Evolutionary conservation across 352 stramenopile species (phyloP).

Genomic region (Pythium brachiatum): DNA sequence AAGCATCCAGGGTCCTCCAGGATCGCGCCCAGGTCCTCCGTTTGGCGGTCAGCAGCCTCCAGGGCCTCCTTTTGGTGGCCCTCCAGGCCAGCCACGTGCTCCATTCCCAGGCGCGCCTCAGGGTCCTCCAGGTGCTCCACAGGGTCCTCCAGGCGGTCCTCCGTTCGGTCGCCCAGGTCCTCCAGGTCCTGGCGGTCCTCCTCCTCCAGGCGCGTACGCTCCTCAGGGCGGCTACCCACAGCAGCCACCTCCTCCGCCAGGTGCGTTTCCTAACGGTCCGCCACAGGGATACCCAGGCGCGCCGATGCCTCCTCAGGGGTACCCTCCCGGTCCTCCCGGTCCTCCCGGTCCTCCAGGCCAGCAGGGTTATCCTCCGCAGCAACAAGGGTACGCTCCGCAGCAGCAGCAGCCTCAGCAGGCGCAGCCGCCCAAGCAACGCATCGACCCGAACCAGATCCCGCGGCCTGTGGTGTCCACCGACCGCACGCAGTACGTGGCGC

Average conservation of each 20-base stretch:
- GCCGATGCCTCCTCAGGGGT: not conserved
- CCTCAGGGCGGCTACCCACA: conserved; percentile 11
- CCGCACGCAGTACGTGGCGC: conserved; percentile 70
- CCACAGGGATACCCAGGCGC: conserved; percentile 1
- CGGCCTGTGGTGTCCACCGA: conserved; percentile 69
- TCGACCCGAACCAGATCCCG: conserved; percentile 87
- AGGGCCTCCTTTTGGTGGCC: conserved; percentile 9
- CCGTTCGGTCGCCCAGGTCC: conserved; percentile 16
- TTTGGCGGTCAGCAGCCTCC: conserved; percentile 24
- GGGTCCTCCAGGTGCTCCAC: conserved; percentile 8
- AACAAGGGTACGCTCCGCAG: conserved; percentile 16
- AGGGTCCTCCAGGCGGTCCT: conserved; percentile 7
- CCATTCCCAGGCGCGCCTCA: conserved; percentile 14
- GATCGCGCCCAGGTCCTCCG: conserved; percentile 20
- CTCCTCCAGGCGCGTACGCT: conserved; percentile 1
- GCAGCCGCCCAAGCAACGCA: conserved; percentile 68
- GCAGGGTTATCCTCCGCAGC: conserved; percentile 15
- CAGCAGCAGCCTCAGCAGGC: conserved; percentile 36
- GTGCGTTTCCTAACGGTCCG: conserved; percentile 16
- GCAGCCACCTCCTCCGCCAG: conserved; percentile 12
- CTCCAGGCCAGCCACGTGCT: conserved; percentile 10
- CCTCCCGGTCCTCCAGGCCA: conserved; percentile 5
- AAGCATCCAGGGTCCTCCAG: conserved; percentile 20
- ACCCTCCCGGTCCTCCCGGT: not conserved
- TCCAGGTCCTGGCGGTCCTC: conserved; percentile 3